A percentile compares a stretch with the other conserved stretches of the same genome.
Evolutionary conservation across 768 basidiomycete species (phyloP).

Genomic region (Mrakia blollopis): DNA sequence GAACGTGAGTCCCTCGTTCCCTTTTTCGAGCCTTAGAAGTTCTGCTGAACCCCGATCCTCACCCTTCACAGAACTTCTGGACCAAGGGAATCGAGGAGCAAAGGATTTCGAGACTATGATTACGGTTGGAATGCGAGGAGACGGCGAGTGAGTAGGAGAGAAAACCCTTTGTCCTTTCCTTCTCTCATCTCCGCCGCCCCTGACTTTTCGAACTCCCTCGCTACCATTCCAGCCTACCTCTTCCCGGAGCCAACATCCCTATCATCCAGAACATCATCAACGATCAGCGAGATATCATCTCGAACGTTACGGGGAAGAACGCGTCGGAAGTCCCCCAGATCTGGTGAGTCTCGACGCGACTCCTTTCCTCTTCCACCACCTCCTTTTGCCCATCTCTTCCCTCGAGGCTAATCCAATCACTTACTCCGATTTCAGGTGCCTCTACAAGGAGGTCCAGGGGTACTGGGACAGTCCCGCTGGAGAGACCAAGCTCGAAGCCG

Average conservation of each 20-base stretch:
- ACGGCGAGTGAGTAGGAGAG: constrained; percentile 43
- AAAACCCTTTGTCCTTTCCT: constrained; percentile 27
- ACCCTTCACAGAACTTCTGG: constrained; percentile 51
- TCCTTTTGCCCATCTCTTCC: too few species aligned
- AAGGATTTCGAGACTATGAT: constrained; percentile 59
- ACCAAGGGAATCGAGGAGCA: constrained; percentile 56
- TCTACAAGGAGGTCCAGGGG: constrained; percentile 60
- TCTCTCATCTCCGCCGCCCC: background rate
- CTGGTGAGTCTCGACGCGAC: constrained; percentile 54
- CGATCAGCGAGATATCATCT: constrained; percentile 60
- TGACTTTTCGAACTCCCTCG: background rate
- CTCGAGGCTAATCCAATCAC: background rate
- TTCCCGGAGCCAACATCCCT: constrained; percentile 38
- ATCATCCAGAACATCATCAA: constrained; percentile 49
- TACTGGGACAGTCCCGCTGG: constrained; percentile 50
- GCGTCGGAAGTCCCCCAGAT: constrained; percentile 55
- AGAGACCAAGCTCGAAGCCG: constrained; percentile 55
- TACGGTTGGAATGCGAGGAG: constrained; percentile 66
- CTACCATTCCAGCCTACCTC: constrained; percentile 24
- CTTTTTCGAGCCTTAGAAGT: background rate
- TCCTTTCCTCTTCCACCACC: constrained; percentile 48
- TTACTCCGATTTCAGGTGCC: constrained; percentile 11
- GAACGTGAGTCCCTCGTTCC: constrained; percentile 40
- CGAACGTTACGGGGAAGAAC: constrained; percentile 48
- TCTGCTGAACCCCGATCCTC: background rate